Conservation (phyloP, 495 filamentous ascomycete species). For the Viridothelium virens region DNA sequence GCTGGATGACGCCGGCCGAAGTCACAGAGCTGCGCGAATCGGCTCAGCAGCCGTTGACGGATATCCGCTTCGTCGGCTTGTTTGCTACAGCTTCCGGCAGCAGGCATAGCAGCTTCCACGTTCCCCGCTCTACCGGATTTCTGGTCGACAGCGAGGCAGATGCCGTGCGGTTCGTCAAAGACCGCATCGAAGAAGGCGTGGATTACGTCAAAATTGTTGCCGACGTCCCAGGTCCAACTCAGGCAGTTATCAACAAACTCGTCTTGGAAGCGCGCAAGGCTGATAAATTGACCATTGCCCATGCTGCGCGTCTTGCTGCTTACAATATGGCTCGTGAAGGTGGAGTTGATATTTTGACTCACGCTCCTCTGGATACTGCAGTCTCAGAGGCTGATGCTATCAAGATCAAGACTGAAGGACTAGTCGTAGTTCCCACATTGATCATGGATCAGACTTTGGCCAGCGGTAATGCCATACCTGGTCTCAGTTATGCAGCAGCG, state of each 20-base stretch:
- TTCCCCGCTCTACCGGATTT: neutral
- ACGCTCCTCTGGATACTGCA: constrained; percentile 27
- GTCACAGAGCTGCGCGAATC: neutral
- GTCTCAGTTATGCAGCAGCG: neutral
- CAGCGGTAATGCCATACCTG: neutral
- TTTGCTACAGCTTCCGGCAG: neutral
- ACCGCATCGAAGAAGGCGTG: constrained; percentile 24
- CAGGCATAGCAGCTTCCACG: neutral
- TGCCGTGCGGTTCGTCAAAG: constrained; percentile 27
- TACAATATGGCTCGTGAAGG: constrained; percentile 30
- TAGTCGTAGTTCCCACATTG: neutral
- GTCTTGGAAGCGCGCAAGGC: constrained; percentile 30
- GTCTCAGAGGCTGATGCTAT: neutral
- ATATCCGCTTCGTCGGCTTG: neutral
- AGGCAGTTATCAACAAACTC: constrained; percentile 32
- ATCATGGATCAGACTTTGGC: neutral
- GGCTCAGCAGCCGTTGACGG: neutral
- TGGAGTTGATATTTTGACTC: constrained; percentile 33
- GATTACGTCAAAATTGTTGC: constrained; percentile 39
- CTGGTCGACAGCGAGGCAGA: constrained; percentile 24
- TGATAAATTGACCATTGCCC: constrained; percentile 31
- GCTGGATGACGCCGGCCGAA: neutral
- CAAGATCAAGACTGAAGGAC: neutral
- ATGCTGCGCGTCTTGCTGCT: constrained; percentile 28
- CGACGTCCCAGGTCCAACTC: constrained; percentile 27